A percentile compares a stretch with the other conserved stretches of the same genome.
Conservation (phyloP, 2,329 filamentous ascomycete species). For the Byssothecium circinans region DNA sequence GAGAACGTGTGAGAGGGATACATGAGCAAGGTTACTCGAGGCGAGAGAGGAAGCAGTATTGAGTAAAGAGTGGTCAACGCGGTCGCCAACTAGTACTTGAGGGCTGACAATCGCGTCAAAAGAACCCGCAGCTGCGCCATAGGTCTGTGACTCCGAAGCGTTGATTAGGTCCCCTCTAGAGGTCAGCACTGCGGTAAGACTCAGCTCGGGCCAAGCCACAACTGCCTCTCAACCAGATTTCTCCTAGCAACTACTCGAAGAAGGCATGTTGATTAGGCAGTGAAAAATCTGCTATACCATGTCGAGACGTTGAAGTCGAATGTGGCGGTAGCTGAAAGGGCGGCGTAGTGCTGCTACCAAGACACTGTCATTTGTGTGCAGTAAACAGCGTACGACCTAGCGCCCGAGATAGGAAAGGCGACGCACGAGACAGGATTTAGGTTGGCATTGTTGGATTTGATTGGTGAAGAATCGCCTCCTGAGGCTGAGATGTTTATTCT, state of each 20-base stretch:
- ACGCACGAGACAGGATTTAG: background rate
- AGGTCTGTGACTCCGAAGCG: background rate
- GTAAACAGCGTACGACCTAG: background rate
- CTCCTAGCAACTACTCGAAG: slow-evolving; percentile 12
- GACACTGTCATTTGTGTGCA: background rate
- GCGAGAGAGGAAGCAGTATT: background rate
- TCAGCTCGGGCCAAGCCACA: background rate
- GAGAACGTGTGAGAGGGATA: background rate
- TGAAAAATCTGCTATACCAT: background rate
- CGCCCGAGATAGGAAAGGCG: background rate
- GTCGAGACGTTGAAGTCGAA: slow-evolving; percentile 3
- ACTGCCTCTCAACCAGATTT: background rate
- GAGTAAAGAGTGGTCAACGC: background rate
- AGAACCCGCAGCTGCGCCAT: slow-evolving; percentile 8
- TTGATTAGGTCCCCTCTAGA: background rate
- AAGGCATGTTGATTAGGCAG: background rate
- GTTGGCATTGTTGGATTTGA: no score
- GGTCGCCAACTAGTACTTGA: background rate
- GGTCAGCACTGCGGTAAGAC: background rate
- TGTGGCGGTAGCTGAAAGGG: background rate
- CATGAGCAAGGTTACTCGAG: background rate
- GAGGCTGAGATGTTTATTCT: no score
- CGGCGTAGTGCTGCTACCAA: background rate
- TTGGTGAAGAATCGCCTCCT: no score
- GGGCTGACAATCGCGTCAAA: background rate